Percentiles rank a stretch among this genome's conserved stretches.
Evolutionary conservation across 495 filamentous ascomycete species (phyloP).

Genomic region (Poronia punctata): DNA sequence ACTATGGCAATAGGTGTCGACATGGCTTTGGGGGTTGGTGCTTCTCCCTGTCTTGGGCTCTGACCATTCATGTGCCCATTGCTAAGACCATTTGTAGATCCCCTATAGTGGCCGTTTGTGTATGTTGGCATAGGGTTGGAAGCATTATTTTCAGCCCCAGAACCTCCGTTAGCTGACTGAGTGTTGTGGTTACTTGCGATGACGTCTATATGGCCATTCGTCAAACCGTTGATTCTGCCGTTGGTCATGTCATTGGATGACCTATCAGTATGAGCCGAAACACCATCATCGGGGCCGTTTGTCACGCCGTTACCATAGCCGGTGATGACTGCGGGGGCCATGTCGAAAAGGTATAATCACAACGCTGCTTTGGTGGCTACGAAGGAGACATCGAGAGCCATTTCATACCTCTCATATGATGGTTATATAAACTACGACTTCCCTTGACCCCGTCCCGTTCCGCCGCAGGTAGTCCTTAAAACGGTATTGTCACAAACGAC

Average conservation of each 20-base stretch:
- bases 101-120: slow-evolving; percentile 3
- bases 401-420: slow-evolving; percentile 5
- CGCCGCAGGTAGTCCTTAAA: background rate
- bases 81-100: slow-evolving; percentile 3
- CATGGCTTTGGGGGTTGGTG: slow-evolving; percentile 16
- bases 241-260: slow-evolving; percentile 27
- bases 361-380: slow-evolving; percentile 16
- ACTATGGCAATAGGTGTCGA: slow-evolving; percentile 47
- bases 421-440: background rate
- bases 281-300: slow-evolving; percentile 20
- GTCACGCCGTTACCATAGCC: slow-evolving; percentile 30
- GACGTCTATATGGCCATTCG: slow-evolving; percentile 12
- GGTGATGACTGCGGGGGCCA: slow-evolving; percentile 38
- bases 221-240: slow-evolving; percentile 29
- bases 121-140: slow-evolving; percentile 12
- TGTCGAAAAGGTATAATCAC: slow-evolving; percentile 26
- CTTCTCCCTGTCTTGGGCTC: background rate
- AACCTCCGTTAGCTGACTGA: slow-evolving; percentile 12
- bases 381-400: slow-evolving; percentile 10
- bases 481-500: slow-evolving; percentile 7
- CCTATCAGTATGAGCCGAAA: slow-evolving; percentile 20
- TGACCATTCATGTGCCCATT: slow-evolving; percentile 17
- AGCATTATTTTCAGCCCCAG: slow-evolving; percentile 6
- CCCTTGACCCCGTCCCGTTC: background rate
- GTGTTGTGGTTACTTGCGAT: slow-evolving; percentile 12